These are phyloP conservation scores for Trichoderma atrobrunneum DNA, from an alignment of 2,329 filamentous ascomycete genomes.

Conservation along the genomic window DNA sequence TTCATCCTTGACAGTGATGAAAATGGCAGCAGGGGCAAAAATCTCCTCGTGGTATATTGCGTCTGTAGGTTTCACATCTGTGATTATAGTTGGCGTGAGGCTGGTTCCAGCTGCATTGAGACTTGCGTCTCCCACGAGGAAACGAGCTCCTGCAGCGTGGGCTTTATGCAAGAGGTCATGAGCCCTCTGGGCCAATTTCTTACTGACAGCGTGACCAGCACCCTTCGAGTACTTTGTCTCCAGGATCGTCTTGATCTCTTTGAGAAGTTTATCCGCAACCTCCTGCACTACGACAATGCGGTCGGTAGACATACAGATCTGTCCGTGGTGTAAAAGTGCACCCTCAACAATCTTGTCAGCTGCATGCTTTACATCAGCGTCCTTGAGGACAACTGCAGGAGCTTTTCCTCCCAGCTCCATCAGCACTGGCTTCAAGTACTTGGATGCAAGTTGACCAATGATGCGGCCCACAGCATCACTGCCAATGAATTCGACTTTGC, in stretches of 20 bases:
- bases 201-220: neutral
- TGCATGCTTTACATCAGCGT: slow-evolving; percentile 44
- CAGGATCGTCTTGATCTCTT: neutral
- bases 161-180: slow-evolving; percentile 48
- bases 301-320: slow-evolving; percentile 72
- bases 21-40: slow-evolving; percentile 67
- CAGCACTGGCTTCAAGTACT: slow-evolving; percentile 43
- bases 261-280: neutral
- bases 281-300: slow-evolving; percentile 43
- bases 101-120: neutral
- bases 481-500: slow-evolving; percentile 46
- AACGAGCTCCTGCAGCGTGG: slow-evolving; percentile 57
- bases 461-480: slow-evolving; percentile 41
- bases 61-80: slow-evolving; percentile 57
- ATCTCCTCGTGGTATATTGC: slow-evolving; percentile 67
- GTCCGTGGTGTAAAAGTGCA: slow-evolving; percentile 44
- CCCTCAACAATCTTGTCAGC: slow-evolving; percentile 29
- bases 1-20: slow-evolving; percentile 61
- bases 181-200: neutral
- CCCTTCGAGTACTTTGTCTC: neutral
- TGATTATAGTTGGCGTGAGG: slow-evolving; percentile 57
- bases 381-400: slow-evolving; percentile 41
- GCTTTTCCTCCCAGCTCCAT: slow-evolving; percentile 50
- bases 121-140: slow-evolving; percentile 36
- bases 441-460: slow-evolving; percentile 37